Evolutionary conservation across 202 grass and related monocot genomes (phyloP), one percentile per base, ranked within the genome.

Genomic region (Cymbopogon flexuosus): DNA sequence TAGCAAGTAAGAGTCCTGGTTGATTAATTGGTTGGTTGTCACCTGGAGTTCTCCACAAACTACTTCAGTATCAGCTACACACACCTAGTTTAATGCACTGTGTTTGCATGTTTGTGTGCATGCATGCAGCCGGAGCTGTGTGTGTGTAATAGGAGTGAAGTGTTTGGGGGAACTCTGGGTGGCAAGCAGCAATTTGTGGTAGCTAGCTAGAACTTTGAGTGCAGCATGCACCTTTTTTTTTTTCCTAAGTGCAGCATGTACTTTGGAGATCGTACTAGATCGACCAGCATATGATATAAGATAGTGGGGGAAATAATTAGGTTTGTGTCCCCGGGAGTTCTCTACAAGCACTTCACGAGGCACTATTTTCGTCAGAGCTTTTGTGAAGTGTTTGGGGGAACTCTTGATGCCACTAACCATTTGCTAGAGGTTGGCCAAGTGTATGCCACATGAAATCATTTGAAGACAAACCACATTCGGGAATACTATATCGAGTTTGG

Each of bases 301-400:
- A 37, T 15, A 2, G 11, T 3, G 51, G 52, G 0, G 29, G 1
- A 16, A 54, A 35, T 3, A 39, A 65, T 63, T 69, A 46, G 21
- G 79, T 81, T 92, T 29, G 40, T 49, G 11, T 75, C 43, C 0
- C 27, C 16, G 0, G 77, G 81, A 79, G 84, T 87, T 85, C 45
- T 49, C 84, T 73, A 15, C 71, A 65, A 86, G 15, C 84, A 89
- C 87, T 87, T 84, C 76, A 65, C 24, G 8, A 74, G 22, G 8
- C 54, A 22, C 35, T 27, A 4, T 6, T 49, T 40, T 2, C 0
- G n/a, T n/a, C n/a, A 45, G 22, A 6, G 3, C 3, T 29, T 18
- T 62, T 70, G 64, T 89, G 76, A 92, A 89, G 86, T 89, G 83
- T 85, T 81, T 82, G 89, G 81, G 58, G 72, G 77, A 88, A 79